Percentiles rank a stretch among this genome's conserved stretches.
phyloP scores from a whole-genome alignment of 2,329 filamentous ascomycete genomes.

The Trichoderma citrinoviride region DNA sequence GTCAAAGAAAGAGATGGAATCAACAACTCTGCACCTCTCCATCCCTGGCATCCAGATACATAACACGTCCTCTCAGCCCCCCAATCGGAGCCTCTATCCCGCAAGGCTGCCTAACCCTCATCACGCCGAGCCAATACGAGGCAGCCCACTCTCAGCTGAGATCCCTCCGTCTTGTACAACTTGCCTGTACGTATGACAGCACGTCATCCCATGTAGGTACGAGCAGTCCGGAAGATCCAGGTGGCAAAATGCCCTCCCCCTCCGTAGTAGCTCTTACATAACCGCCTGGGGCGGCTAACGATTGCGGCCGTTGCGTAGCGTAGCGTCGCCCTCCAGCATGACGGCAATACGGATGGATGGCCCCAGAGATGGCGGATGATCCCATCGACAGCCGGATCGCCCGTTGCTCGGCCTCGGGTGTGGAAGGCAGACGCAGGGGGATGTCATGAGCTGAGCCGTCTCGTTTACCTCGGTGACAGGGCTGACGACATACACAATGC shows the following conservation, averaged over 20 bases:
- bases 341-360: slow-evolving; percentile 4
- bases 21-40: not conserved
- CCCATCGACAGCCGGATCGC: slow-evolving; percentile 13
- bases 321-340: not conserved
- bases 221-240: not conserved
- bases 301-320: slow-evolving; percentile 8
- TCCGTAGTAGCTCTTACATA: slow-evolving; percentile 10
- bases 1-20: not conserved
- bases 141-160: slow-evolving; percentile 2
- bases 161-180: not conserved
- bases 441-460: not conserved
- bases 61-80: not conserved
- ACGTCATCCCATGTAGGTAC: too few relatives aligned
- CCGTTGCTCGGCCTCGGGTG: not conserved
- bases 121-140: not conserved
- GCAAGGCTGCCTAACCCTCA: not conserved
- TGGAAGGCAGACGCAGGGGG: not conserved
- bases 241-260: slow-evolving; percentile 2
- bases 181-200: too few relatives aligned
- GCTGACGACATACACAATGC: not conserved
- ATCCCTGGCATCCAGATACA: not conserved
- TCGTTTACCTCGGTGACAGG: not conserved
- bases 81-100: not conserved
- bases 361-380: slow-evolving; percentile 1
- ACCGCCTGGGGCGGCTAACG: not conserved